Conservation (phyloP, 345 rosid species). For the Gossypium australe region DNA sequence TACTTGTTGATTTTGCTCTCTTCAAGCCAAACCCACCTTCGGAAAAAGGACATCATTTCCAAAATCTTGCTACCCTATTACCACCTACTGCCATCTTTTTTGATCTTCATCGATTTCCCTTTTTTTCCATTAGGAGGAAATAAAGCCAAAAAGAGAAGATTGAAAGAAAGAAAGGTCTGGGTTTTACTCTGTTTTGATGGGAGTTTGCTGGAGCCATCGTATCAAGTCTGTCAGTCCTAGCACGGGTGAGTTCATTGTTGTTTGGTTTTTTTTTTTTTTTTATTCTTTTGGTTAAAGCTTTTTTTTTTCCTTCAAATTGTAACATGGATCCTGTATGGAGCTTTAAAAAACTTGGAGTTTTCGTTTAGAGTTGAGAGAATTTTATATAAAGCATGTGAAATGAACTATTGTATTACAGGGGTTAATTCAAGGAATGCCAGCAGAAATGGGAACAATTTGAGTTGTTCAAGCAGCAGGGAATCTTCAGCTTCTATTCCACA, state of each 20-base stretch:
- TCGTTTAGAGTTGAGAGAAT: not conserved
- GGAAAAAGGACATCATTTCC: not conserved
- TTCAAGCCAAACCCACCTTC: not conserved
- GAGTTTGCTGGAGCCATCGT: conserved; percentile 82
- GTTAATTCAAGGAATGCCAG: conserved; percentile 55
- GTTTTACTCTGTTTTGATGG: conserved; percentile 43
- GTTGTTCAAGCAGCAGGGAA: conserved; percentile 36
- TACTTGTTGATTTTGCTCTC: not conserved
- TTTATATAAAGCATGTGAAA: not conserved
- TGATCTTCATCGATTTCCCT: not conserved
- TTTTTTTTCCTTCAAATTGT: not conserved
- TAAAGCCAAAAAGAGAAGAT: not conserved
- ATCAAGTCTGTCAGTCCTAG: conserved; percentile 71
- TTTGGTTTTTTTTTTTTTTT: not conserved
- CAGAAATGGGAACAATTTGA: conserved; percentile 40
- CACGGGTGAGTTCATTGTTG: conserved; percentile 45
- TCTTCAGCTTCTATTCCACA: conserved; percentile 58
- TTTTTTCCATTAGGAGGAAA: not conserved
- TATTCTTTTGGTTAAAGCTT: not conserved
- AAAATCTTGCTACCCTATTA: too few relatives aligned
- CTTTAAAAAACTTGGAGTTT: not conserved
- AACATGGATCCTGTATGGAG: not conserved
- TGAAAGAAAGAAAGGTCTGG: conserved; percentile 16
- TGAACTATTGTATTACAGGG: conserved; percentile 31
- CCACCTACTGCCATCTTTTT: not conserved